Evolutionary conservation across 805 yeast genomes (phyloP), one percentile per base, ranked within the genome.

Genomic region (Saturnispora gosingensis): DNA sequence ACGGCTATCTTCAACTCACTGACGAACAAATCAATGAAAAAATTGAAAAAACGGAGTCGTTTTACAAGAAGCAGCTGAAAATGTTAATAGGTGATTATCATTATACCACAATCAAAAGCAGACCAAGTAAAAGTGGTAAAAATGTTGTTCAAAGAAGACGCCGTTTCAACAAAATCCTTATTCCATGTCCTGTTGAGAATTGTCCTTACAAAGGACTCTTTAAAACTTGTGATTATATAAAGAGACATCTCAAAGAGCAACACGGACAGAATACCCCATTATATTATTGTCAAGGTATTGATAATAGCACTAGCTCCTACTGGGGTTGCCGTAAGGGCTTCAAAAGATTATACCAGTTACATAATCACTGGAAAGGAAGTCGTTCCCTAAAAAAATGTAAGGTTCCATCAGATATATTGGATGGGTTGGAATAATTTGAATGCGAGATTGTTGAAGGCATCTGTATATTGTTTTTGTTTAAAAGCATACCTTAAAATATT

Each of bases 291-390:
- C 48, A 47, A 32, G 69, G 69, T 13, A 38, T 43, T 48, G 51
- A 52, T 35, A 15, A 45, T 9, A 59, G 59, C 46, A 38, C 42
- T 1, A 61, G 62, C 24, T 43, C 56, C 7, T 46, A 45, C 13
- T 65, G 69, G 69, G 69, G 69, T 4, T 66, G 69, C 39, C 57
- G 59, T 36, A 65, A 63, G 38, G 60, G 59, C 24, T 66, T 66
- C 48, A 64, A 62, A 50, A 52, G 69, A 48, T 67, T 68, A 5
- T 66, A 66, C 46, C 69, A 66, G 46, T 46, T 66, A 36, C 62
- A 64, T 11, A 65, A 66, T 51, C 69, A 66, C 50, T 66, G 69
- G 69, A 56, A 56, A 28, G 68, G 68, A 3, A 63, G 61, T 39
- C 54, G 68, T 18, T 66, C 69, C 7, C 48, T 64, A 13, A 64